Evolutionary conservation across 139 green algal genomes (phyloP), one percentile per base, ranked within the genome.

Genomic region (Desmodesmus armatus): DNA sequence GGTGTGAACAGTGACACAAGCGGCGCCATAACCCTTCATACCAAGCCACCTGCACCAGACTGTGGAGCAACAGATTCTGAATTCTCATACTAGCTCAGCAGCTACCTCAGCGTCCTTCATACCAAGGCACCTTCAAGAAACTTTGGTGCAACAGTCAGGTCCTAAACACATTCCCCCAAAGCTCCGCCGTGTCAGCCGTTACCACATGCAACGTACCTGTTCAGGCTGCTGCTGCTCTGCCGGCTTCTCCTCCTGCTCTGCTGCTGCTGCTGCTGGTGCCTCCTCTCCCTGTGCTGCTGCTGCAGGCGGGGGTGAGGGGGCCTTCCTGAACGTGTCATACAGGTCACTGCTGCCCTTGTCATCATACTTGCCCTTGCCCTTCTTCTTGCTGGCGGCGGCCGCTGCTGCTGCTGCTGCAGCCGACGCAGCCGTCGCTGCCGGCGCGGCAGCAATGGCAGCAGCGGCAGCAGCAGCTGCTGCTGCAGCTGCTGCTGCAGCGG

Each of bases 281-380:
- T 27, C 37, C 19, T 43, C 55, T 4, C 9, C 27, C 21, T 67
- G 43, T 0, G 29, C 76, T 41, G 53, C 55, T 41, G 53, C 53
- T n/a, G 53, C 53, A 39, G 75, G 53, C 41, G 76, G 41, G 9
- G 41, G 31, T 1, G 43, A 37, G 31, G 76, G 55, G 9, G 29
- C 25, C 27, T 43, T 15, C 43, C 76, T 82, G 76, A 82, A 82
- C 0, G 76, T 82, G 76, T 82, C 76, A 82, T 82, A 82, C 76
- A 82, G 71, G n/a, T 82, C 76, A 41, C 27, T 60, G 27, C 37
- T 60, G 55, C 71, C 23, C 33, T 69, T 82, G 21, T 82, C 49
- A 27, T 71, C 76, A 41, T 82, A 72, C 23, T 17, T 27, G 37
- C 55, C 55, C 55, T 82, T 82, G 51, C 63, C 60, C 23, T 76